Conservation (phyloP, 768 basidiomycete genomes). For the button mushroom (Agaricus bisporus) region DNA sequence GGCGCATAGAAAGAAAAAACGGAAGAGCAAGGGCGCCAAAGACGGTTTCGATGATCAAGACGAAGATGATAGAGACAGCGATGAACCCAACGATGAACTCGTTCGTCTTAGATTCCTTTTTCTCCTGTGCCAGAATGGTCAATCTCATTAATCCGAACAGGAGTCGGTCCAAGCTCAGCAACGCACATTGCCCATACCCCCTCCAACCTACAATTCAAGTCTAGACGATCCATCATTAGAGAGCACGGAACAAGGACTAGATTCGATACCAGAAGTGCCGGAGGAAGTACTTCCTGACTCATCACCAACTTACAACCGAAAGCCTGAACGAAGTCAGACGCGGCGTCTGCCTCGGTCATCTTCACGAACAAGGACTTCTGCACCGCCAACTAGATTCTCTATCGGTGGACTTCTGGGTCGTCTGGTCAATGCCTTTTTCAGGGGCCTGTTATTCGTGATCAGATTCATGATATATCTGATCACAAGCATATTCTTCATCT, state of each 20-base stretch:
- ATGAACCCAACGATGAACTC: conserved; percentile 33
- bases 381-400: conserved; percentile 21
- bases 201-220: conserved; percentile 31
- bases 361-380: conserved; percentile 14
- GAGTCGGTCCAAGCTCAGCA: conserved; percentile 7
- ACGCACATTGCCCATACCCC: conserved; percentile 23
- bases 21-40: conserved; percentile 39
- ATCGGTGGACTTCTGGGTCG: conserved; percentile 40
- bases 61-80: conserved; percentile 45
- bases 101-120: conserved; percentile 16
- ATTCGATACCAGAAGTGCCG: conserved; percentile 56
- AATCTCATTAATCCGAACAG: not conserved
- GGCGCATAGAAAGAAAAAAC: conserved; percentile 60
- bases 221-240: conserved; percentile 31
- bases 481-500: conserved; percentile 31
- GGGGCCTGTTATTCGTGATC: conserved; percentile 17
- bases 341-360: conserved; percentile 24
- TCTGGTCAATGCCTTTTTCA: conserved; percentile 26
- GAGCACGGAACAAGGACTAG: conserved; percentile 46
- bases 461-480: conserved; percentile 24
- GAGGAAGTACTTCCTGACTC: conserved; percentile 38
- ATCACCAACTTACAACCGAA: conserved; percentile 16
- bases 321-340: conserved; percentile 21
- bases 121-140: not conserved
- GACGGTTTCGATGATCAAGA: conserved; percentile 36